Percentiles rank a stretch among this genome's conserved stretches.
These are phyloP conservation scores for Camellia japonica DNA, from an alignment of 148 eudicot species.

Conservation along the genomic window DNA sequence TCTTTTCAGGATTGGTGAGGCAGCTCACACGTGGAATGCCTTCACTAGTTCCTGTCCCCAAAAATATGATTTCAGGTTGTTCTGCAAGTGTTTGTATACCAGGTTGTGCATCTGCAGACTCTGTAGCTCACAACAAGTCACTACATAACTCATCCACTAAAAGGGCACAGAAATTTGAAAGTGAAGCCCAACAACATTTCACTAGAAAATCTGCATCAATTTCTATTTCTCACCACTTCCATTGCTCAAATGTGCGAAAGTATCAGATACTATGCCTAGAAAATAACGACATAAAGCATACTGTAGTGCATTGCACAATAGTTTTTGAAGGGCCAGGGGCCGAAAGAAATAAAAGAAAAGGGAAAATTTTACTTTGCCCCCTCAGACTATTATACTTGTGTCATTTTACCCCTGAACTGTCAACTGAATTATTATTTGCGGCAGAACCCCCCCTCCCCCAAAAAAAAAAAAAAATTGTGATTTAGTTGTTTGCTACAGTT, in stretches of 20 bases:
- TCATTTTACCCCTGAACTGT: no score
- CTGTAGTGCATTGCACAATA: background rate
- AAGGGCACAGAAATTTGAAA: background rate
- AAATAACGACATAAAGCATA: background rate
- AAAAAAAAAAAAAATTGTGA: no score
- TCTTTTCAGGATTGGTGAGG: conserved; percentile 73
- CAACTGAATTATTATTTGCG: no score
- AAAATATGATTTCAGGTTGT: conserved; percentile 77
- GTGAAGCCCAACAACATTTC: background rate
- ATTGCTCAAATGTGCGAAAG: background rate
- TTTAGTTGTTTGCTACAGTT: no score
- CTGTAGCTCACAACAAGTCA: conserved; percentile 30
- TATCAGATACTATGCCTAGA: background rate
- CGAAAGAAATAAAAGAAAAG: background rate
- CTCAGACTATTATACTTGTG: no score
- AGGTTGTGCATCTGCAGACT: conserved; percentile 33
- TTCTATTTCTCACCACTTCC: background rate
- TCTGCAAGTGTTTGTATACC: conserved; percentile 26
- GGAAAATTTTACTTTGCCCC: no score
- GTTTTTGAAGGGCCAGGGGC: background rate
- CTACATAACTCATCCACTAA: background rate
- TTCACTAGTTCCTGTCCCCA: conserved; percentile 99
- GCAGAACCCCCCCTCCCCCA: no score
- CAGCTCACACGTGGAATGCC: conserved; percentile 99
- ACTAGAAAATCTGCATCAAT: background rate